Evolutionary conservation across 225 moss, liverwort and hornwort species (phyloP).

Genomic region (Marchantia paleacea): DNA sequence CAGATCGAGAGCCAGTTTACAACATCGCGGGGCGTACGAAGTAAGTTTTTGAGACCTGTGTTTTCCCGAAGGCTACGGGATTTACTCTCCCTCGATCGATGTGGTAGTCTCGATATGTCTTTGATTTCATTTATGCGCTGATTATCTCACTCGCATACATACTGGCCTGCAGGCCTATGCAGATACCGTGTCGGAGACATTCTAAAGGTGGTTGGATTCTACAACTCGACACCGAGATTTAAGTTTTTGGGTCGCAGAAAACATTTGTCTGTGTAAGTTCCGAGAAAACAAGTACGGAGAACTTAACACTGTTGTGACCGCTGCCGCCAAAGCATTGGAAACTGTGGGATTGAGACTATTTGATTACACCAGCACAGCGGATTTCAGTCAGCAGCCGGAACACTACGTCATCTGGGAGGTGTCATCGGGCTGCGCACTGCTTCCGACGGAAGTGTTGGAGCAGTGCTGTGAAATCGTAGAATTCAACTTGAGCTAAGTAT

Average conservation of each 20-base stretch:
- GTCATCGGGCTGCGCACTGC: not conserved
- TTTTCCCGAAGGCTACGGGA: no score
- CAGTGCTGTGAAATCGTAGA: conserved; percentile 33
- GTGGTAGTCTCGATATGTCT: no score
- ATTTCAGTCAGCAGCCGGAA: conserved; percentile 50
- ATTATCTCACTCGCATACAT: no score
- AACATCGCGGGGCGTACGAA: no score
- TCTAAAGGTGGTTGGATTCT: conserved; percentile 66
- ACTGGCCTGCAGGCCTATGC: conserved; percentile 54
- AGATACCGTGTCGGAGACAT: conserved; percentile 79
- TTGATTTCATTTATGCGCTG: no score
- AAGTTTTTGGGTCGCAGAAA: conserved; percentile 66
- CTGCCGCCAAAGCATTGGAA: conserved; percentile 38
- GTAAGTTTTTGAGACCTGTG: no score
- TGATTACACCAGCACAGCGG: conserved; percentile 60
- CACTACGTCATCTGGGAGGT: conserved; percentile 43
- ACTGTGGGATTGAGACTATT: conserved; percentile 55
- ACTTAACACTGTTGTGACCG: conserved; percentile 57
- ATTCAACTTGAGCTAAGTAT: conserved; percentile 18
- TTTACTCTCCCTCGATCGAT: no score
- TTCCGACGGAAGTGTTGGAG: conserved; percentile 12
- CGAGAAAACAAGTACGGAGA: conserved; percentile 71
- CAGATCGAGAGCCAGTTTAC: no score
- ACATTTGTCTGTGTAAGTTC: conserved; percentile 58
- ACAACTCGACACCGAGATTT: conserved; percentile 57